A percentile compares a stretch with the other conserved stretches of the same genome.
Evolutionary conservation across 257 asterid species (phyloP).

Genomic region (Marsdenia floribunda): DNA sequence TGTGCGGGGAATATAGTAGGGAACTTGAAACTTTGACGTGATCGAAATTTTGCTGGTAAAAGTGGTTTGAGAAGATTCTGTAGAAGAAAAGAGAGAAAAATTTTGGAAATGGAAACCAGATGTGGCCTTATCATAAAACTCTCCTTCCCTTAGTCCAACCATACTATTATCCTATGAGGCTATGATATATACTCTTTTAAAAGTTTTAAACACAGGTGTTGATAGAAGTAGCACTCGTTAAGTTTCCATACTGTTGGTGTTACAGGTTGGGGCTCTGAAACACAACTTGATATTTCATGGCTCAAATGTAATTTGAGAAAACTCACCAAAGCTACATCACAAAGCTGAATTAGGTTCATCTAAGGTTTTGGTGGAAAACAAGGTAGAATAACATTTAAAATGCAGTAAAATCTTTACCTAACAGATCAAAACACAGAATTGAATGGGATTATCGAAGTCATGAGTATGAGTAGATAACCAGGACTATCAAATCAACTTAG

Average conservation of each 20-base stretch:
- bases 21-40: no score
- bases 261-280: neutral
- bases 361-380: neutral
- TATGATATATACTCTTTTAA: neutral
- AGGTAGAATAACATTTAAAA: neutral
- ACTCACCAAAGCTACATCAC: neutral
- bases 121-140: no score
- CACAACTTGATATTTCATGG: slow-evolving; percentile 9
- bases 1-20: no score
- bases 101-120: no score
- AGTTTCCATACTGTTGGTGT: neutral
- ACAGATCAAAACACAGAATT: neutral
- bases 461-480: neutral
- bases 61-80: no score
- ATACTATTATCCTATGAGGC: neutral
- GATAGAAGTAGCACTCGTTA: neutral
- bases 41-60: no score
- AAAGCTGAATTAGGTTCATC: neutral
- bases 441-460: neutral
- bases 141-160: neutral
- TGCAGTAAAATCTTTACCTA: neutral
- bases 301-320: neutral
- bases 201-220: neutral
- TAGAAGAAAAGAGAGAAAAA: no score
- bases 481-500: neutral